phyloP scores from a whole-genome alignment of 306 rosid species.

The Cicer cuneatum region DNA sequence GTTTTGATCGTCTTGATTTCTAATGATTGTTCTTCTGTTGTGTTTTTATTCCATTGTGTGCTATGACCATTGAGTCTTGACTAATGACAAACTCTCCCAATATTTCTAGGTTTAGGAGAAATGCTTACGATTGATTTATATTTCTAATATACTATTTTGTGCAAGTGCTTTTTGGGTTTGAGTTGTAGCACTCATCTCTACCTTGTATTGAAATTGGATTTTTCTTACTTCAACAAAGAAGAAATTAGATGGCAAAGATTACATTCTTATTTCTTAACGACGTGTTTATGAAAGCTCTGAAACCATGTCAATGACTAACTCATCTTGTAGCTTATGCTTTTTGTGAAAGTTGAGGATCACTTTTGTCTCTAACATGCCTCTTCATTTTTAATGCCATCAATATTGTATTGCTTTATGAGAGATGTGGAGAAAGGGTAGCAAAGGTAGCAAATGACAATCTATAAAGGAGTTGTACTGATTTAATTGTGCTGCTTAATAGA shows the following conservation, averaged over 20 bases:
- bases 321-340: slow-evolving; percentile 5
- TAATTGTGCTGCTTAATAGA: background rate
- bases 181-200: background rate
- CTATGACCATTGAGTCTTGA: background rate
- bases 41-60: slow-evolving; percentile 12
- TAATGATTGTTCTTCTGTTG: background rate
- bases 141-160: background rate
- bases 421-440: background rate
- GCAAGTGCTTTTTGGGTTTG: background rate
- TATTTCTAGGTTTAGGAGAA: background rate
- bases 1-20: slow-evolving; percentile 14
- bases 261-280: slow-evolving; percentile 3
- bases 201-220: slow-evolving; percentile 7
- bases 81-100: slow-evolving; percentile 10
- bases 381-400: slow-evolving; percentile 13
- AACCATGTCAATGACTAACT: background rate
- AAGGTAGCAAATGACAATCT: background rate
- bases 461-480: background rate
- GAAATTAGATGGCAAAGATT: slow-evolving; percentile 1
- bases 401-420: slow-evolving; percentile 24
- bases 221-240: background rate
- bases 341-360: background rate
- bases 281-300: background rate
- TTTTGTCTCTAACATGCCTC: slow-evolving; percentile 10
- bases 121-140: background rate